A percentile compares a stretch with the other conserved stretches of the same genome.
These are phyloP conservation scores for Tetrahymena elliotti DNA, from an alignment of 73 alveolate species.

Conservation along the genomic window DNA sequence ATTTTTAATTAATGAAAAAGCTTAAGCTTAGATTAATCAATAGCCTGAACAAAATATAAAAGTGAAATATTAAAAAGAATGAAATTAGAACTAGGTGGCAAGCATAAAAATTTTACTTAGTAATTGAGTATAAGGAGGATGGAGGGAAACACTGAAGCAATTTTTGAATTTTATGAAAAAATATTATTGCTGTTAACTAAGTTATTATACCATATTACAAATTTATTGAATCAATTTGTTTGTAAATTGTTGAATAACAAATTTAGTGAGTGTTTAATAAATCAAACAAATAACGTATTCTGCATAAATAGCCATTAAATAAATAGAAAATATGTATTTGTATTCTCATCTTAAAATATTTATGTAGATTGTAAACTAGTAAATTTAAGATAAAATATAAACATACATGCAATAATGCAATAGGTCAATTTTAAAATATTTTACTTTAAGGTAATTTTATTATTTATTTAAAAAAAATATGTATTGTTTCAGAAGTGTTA, in stretches of 20 bases:
- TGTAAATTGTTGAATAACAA: neutral
- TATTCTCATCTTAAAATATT: too few relatives aligned
- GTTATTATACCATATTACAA: neutral
- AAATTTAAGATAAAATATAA: too few relatives aligned
- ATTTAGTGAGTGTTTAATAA: neutral
- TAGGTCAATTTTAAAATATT: too few relatives aligned
- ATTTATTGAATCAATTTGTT: neutral
- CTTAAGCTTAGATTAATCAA: neutral
- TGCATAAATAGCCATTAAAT: too few relatives aligned
- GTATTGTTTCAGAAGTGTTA: too few relatives aligned
- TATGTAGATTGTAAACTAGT: too few relatives aligned
- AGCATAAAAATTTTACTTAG: neutral
- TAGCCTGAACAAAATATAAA: neutral
- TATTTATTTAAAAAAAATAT: too few relatives aligned
- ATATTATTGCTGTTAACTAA: neutral
- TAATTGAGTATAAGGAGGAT: neutral
- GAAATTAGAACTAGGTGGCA: neutral
- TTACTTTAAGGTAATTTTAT: too few relatives aligned
- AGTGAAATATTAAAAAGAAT: neutral
- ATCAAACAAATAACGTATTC: too few relatives aligned
- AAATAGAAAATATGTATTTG: too few relatives aligned
- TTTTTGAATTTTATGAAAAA: neutral
- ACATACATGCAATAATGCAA: too few relatives aligned
- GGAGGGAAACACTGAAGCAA: neutral
- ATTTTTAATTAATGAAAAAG: neutral